A percentile compares a stretch with the other conserved stretches of the same genome.
Evolutionary conservation across 1,284 basidiomycete genomes (phyloP).

Genomic region (Trametes versicolor): DNA sequence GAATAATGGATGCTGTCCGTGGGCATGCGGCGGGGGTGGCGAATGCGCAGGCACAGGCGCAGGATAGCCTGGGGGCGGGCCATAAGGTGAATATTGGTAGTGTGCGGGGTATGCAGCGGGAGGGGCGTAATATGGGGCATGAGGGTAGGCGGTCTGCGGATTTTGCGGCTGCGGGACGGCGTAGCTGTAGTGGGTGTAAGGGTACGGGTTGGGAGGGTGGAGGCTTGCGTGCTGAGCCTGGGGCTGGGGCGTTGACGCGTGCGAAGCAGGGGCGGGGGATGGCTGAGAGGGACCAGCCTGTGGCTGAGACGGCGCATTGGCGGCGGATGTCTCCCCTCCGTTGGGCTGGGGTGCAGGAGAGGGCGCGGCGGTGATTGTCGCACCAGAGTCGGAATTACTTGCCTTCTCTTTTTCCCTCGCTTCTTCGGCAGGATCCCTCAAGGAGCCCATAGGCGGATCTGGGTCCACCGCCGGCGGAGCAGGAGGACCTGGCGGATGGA

Average conservation of each 20-base stretch:
- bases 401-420: conserved; percentile 25
- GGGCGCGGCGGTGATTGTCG: conserved; percentile 15
- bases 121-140: conserved; percentile 61
- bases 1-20: conserved; percentile 25
- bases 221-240: conserved; percentile 24
- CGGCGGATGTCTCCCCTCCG: conserved; percentile 2
- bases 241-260: conserved; percentile 25
- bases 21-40: conserved; percentile 22
- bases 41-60: conserved; percentile 28
- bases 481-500: conserved; percentile 37
- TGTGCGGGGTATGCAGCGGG: conserved; percentile 39
- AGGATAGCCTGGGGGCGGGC: conserved; percentile 52
- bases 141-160: conserved; percentile 64
- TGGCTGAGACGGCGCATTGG: conserved; percentile 24
- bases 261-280: conserved; percentile 33
- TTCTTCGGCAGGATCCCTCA: conserved; percentile 33
- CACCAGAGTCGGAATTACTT: conserved; percentile 18
- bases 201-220: conserved; percentile 26
- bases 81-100: conserved; percentile 46
- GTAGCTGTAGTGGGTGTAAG: conserved; percentile 42
- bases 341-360: conserved; percentile 29
- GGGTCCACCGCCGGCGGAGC: conserved; percentile 23
- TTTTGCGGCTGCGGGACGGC: conserved; percentile 37
- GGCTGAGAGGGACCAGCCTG: conserved; percentile 34
- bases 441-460: conserved; percentile 39